Conservation (phyloP, 2,329 filamentous ascomycete species). For the Ceratocystis lukuohia region DNA sequence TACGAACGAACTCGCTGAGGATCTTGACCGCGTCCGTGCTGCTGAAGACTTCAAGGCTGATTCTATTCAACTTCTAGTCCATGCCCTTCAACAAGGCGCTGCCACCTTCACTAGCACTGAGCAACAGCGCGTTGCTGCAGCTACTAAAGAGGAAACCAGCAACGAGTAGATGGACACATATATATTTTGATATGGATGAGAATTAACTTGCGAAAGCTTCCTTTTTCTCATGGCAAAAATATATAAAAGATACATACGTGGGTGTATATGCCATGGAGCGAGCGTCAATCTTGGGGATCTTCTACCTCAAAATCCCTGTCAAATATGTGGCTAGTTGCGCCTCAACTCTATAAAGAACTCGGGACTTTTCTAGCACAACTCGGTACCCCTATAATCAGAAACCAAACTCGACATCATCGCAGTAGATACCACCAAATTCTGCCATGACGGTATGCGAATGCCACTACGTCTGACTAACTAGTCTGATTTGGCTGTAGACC, state of each 20-base stretch:
- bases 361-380: background rate
- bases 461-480: background rate
- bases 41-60: conserved; percentile 59
- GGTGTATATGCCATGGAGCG: no score
- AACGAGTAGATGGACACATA: background rate
- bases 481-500: background rate
- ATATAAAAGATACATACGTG: background rate
- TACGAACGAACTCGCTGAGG: conserved; percentile 58
- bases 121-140: conserved; percentile 23
- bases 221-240: background rate
- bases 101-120: conserved; percentile 43
- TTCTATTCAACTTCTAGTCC: conserved; percentile 50
- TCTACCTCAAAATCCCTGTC: background rate
- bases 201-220: background rate
- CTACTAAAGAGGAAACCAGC: background rate
- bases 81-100: conserved; percentile 55
- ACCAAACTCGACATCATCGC: background rate
- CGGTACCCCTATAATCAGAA: background rate
- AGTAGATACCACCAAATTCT: background rate
- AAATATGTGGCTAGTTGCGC: background rate
- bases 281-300: no score
- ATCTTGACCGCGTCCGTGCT: conserved; percentile 54
- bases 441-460: background rate
- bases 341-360: background rate
- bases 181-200: background rate